A percentile compares a stretch with the other conserved stretches of the same genome.
Evolutionary conservation across 345 rosid species (phyloP).

Genomic region (Melaleuca quinquenervia): DNA sequence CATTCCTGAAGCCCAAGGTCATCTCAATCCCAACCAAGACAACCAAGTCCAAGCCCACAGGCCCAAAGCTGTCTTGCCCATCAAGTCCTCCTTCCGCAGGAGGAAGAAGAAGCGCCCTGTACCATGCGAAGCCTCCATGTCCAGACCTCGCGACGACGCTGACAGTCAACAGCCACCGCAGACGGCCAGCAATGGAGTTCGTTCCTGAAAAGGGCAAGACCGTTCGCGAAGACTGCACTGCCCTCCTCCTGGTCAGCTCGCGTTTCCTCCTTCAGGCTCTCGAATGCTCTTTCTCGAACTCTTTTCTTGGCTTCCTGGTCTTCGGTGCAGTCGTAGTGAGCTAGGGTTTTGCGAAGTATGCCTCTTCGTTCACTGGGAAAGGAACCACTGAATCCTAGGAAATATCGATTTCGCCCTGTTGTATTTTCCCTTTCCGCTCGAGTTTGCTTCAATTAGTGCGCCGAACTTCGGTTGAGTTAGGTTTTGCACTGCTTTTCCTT

Average conservation of each 20-base stretch:
- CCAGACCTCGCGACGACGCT: not conserved
- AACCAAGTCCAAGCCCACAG: not conserved
- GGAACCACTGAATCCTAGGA: too few species aligned
- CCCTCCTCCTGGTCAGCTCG: slow-evolving; percentile 50
- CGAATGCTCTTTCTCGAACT: not conserved
- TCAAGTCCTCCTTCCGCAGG: not conserved
- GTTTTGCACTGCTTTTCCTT: not conserved
- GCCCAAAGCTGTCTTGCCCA: not conserved
- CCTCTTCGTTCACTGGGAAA: too few species aligned
- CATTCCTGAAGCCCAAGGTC: not conserved
- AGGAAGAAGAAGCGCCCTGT: not conserved
- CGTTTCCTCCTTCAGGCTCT: not conserved
- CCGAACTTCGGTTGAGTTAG: not conserved
- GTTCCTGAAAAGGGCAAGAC: slow-evolving; percentile 46
- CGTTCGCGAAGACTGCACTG: slow-evolving; percentile 39
- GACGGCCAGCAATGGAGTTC: slow-evolving; percentile 42
- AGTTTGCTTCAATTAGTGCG: not conserved
- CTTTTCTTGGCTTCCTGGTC: not conserved
- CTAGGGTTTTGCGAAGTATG: not conserved
- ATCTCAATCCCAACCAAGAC: not conserved
- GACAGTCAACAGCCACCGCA: not conserved
- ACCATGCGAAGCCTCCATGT: not conserved
- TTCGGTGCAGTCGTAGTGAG: not conserved
- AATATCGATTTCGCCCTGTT: too few species aligned
- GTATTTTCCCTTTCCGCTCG: not conserved